These are phyloP conservation scores for Myriosclerotinia scirpicola DNA, from an alignment of 2,329 filamentous ascomycete species.

Conservation along the genomic window DNA sequence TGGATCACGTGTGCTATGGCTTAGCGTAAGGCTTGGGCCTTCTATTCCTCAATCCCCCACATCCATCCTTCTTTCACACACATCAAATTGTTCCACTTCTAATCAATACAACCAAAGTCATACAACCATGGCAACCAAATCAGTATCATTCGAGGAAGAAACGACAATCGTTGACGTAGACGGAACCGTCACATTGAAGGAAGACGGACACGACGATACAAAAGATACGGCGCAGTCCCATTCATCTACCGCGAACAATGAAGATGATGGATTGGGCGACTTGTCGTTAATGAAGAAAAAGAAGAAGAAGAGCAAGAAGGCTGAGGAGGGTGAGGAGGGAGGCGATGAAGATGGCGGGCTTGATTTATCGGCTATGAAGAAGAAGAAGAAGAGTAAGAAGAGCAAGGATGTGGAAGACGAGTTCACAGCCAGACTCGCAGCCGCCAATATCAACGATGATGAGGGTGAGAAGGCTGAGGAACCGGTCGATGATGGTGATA, in stretches of 20 bases:
- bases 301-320: conserved; percentile 89
- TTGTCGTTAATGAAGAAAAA: conserved; percentile 79
- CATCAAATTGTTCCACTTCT: conserved; percentile 30
- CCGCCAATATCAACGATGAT: conserved; percentile 39
- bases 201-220: conserved; percentile 67
- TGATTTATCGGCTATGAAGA: conserved; percentile 44
- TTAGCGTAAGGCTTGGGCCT: too few species aligned
- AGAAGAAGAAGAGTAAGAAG: conserved; percentile 43
- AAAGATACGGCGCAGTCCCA: conserved; percentile 83
- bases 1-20: too few species aligned
- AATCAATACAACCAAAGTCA: conserved; percentile 42
- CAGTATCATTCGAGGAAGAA: conserved; percentile 88
- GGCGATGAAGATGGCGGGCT: conserved; percentile 53
- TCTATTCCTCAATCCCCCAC: too few species aligned
- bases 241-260: conserved; percentile 49
- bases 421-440: conserved; percentile 40
- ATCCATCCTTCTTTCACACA: too few species aligned
- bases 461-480: conserved; percentile 33
- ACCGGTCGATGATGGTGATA: conserved; percentile 39
- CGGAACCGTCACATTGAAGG: conserved; percentile 77
- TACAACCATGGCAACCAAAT: conserved; percentile 69
- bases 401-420: conserved; percentile 41
- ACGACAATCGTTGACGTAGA: conserved; percentile 85
- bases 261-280: conserved; percentile 36
- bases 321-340: conserved; percentile 61